Evolutionary conservation across 805 yeast species (phyloP).

Genomic region (Maudiozyma serrabonitensis): DNA sequence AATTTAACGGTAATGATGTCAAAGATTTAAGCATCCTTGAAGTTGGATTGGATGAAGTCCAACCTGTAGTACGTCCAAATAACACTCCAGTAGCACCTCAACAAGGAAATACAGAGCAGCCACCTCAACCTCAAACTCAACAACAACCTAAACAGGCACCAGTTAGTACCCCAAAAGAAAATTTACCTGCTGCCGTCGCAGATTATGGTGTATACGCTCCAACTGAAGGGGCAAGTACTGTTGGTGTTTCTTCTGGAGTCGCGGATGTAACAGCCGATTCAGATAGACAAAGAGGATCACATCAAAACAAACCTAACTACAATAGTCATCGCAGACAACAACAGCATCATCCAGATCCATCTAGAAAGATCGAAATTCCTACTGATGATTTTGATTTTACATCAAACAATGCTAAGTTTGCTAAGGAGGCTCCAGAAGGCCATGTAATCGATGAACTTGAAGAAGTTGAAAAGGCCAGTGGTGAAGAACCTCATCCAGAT

Average conservation of each 20-base stretch:
- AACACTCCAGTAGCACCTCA: background rate
- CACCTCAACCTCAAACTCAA: background rate
- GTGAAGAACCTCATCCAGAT: slow-evolving; percentile 7
- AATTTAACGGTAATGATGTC: slow-evolving; percentile 86
- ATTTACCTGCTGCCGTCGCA: slow-evolving; percentile 28
- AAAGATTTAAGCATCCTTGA: slow-evolving; percentile 82
- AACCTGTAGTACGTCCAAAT: slow-evolving; percentile 37
- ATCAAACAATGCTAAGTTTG: slow-evolving; percentile 62
- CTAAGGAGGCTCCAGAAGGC: slow-evolving; percentile 34
- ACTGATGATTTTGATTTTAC: slow-evolving; percentile 67
- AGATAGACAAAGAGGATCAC: background rate
- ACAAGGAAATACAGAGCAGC: background rate
- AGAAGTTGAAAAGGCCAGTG: background rate
- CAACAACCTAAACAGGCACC: background rate
- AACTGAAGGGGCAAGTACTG: slow-evolving; percentile 4
- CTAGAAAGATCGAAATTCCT: slow-evolving; percentile 32
- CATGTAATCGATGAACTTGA: slow-evolving; percentile 1
- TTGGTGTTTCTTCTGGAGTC: slow-evolving; percentile 5
- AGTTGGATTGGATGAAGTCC: slow-evolving; percentile 51
- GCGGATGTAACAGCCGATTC: background rate
- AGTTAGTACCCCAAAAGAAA: slow-evolving; percentile 8
- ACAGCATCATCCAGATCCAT: slow-evolving; percentile 3
- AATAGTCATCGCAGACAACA: slow-evolving; percentile 2
- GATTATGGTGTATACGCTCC: slow-evolving; percentile 29
- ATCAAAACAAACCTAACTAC: background rate